Conservation (phyloP, 1,284 basidiomycete species). For the Ganoderma lucidum region DNA sequence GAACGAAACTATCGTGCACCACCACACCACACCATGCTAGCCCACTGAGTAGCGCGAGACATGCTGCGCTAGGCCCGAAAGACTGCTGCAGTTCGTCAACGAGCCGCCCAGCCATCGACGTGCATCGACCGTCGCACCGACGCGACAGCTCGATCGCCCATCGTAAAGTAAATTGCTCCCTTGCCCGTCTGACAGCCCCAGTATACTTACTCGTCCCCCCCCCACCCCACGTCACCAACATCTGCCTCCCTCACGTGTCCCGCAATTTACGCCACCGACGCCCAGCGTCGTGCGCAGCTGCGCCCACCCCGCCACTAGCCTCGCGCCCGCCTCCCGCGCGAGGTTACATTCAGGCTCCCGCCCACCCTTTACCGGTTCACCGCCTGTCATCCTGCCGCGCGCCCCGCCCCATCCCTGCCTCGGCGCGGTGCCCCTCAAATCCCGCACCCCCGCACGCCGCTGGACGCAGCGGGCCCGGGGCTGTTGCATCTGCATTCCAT, state of each 20-base stretch:
- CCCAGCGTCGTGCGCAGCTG: neutral
- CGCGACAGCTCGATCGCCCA: neutral
- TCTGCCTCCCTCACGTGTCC: slow-evolving; percentile 10
- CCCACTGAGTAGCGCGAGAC: neutral
- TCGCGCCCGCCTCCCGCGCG: neutral
- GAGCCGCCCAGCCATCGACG: neutral
- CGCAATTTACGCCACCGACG: slow-evolving; percentile 18
- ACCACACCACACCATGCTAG: neutral
- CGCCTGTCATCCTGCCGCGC: no score
- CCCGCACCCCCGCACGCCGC: no score
- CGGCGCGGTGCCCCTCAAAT: no score
- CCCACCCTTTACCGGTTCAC: neutral
- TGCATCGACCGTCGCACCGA: neutral
- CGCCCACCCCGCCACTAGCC: slow-evolving; percentile 3
- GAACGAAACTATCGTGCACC: neutral
- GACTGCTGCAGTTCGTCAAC: neutral
- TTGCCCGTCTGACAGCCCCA: neutral
- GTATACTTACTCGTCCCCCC: neutral
- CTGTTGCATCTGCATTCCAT: neutral
- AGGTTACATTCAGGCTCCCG: slow-evolving; percentile 15
- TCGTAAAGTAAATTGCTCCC: neutral
- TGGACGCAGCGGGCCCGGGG: neutral
- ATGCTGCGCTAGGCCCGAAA: neutral
- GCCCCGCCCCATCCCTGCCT: no score
- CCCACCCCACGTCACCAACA: slow-evolving; percentile 4